Evolutionary conservation across 345 rosid species (phyloP), one percentile per base, ranked within the genome.

Genomic region (Tarenaya hassleriana): DNA sequence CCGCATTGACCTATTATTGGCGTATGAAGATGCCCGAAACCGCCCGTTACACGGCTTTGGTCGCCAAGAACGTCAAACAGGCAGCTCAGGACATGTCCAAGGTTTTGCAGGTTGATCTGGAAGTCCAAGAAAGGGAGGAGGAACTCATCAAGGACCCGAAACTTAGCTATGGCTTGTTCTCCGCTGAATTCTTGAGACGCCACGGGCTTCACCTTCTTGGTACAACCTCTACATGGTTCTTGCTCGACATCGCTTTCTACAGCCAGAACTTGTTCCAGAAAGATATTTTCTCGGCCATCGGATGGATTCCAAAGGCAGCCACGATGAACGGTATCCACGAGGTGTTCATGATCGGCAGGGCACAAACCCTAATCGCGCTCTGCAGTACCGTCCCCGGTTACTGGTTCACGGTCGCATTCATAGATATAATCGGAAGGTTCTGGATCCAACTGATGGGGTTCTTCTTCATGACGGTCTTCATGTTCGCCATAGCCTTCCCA

Each of bases 11-110:
- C 0, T 82, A 67, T 51, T 82, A 80, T 49, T 82, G 88, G 90
- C 69, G 84, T 24, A 80, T 76, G 88, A 82, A 83, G 69, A 86
- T 86, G 88, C 95, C 95, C 0, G 88, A 86, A 71, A 86, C 95
- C 0, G 88, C 95, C 2, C 82, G 84, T 4, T 86, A 80, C 76
- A 82, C 95, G 0, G 95, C 88, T 13, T 64, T 86, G n/a, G 82
- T 82, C 3, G 95, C 86, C 12, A 82, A 73, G 67, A 78, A 80
- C 19, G 76, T 83, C 1, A 67, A 75, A 50, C 81, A 76, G 35
- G 95, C 86, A 0, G 77, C 95, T 0, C 34, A 69, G 0, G 88
- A 86, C 40, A 86, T 86, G 95, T 70, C 84, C 4, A 80, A 75
- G 50, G 95, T 86, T 6, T 76, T 86, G 31, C 72, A 78, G 44